Conservation (phyloP, 2,329 filamentous ascomycete species). For the Gyromitra esculenta region DNA sequence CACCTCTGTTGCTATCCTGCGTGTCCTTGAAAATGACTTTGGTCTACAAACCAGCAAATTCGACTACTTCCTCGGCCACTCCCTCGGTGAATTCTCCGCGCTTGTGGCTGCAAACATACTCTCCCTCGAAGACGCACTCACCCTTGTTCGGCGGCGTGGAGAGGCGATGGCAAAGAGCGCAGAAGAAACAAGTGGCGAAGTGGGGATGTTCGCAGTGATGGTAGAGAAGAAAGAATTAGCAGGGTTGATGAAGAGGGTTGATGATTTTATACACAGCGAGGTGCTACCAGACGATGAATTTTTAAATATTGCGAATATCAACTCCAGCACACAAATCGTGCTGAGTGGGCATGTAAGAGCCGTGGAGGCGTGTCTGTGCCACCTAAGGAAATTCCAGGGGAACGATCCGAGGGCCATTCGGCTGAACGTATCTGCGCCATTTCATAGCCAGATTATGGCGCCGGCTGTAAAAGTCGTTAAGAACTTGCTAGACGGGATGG, state of each 20-base stretch:
- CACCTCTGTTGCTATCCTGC: constrained; percentile 87
- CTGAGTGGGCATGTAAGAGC: constrained; percentile 84
- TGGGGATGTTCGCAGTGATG: constrained; percentile 93
- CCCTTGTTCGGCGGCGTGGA: constrained; percentile 78
- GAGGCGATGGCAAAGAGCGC: constrained; percentile 85
- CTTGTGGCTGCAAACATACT: constrained; percentile 86
- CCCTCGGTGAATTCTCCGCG: constrained; percentile 90
- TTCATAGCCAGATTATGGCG: constrained; percentile 91
- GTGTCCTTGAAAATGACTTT: constrained; percentile 86
- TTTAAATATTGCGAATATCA: constrained; percentile 84
- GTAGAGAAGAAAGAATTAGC: constrained; percentile 82
- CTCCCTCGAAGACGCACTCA: constrained; percentile 78
- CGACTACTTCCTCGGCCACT: constrained; percentile 88
- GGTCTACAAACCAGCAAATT: constrained; percentile 76
- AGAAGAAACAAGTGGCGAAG: constrained; percentile 77
- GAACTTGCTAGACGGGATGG: constrained; percentile 70
- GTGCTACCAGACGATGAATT: constrained; percentile 84
- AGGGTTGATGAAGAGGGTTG: constrained; percentile 75
- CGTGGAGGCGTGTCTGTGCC: constrained; percentile 82
- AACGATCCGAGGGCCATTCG: constrained; percentile 89
- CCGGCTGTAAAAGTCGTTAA: constrained; percentile 81
- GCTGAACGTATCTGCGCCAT: constrained; percentile 86
- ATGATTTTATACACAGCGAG: constrained; percentile 79
- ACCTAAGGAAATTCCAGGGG: constrained; percentile 87
- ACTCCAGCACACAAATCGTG: constrained; percentile 95